Base-by-base conservation (phyloP, 2,329 filamentous ascomycete species). In the Dryadomyces quercivorus region DNA sequence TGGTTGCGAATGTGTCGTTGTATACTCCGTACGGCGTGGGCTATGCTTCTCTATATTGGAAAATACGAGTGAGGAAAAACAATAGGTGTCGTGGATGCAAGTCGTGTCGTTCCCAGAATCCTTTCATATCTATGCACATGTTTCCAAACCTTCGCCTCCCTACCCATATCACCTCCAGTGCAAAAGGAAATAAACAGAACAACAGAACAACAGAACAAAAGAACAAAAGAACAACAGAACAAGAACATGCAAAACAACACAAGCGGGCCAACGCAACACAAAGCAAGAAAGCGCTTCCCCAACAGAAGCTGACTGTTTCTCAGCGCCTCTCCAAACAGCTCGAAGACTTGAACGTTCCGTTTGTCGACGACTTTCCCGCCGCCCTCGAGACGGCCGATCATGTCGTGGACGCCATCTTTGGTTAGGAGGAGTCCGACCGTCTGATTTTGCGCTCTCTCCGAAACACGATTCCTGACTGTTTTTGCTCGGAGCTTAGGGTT, bases 331-430 rank as follows among this genome's bases (percentile, higher is more conserved):
- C 82, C 60, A 93, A 82, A 60, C 93, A 98, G 70, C 81, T 97
- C 8, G 80, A 85, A 63, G 85, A 92, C 64, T 81, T 97, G 54
- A 76, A 84, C 12, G 75, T 98, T 31, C 87, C 88, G 1, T 95
- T 97, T 67, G 84, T 85, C 16, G 78, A 88, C 16, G 88, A 96
- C 67, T 95, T 97, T 62, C 66, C 75, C 2, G 62, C 71, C 5
- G 84, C 87, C 5, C 67, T 95, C 7, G 70, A 74, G 48, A 75
- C 81, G 53, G 78, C 86, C 2, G 86, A 96, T 65, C 86, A 95
- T 61, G 72, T 98, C 53, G 75, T 98, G 56, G 93, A 98, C 69
- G 89, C 93, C 10, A 88, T 98, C 58, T 98, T 98, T 65, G 90
- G 88, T 86, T 67, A 1, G 36, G 15, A 45, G 34, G 26, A 31